phyloP scores from a whole-genome alignment of 2,329 filamentous ascomycete species.

The Phialophora verrucosa region DNA sequence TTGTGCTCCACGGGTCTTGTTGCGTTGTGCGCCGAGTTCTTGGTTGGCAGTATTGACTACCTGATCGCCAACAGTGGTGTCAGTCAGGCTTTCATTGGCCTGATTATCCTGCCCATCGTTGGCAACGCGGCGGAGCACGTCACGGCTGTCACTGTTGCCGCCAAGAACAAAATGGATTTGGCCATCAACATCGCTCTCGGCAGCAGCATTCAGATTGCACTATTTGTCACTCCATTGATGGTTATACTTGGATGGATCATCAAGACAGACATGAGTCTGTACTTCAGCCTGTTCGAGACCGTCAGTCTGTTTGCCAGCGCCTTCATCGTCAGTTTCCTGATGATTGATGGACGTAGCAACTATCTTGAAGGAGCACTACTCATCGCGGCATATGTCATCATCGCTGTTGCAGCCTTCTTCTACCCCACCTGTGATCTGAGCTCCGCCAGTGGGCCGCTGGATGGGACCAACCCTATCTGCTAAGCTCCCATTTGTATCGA shows the following conservation, averaged over 20 bases:
- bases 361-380: constrained; percentile 76
- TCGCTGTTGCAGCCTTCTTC: constrained; percentile 69
- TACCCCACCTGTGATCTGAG: constrained; percentile 58
- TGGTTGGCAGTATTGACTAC: constrained; percentile 70
- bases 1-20: constrained; percentile 69
- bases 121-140: constrained; percentile 77
- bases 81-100: constrained; percentile 71
- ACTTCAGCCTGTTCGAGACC: constrained; percentile 89
- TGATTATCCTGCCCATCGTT: constrained; percentile 74
- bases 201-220: constrained; percentile 72
- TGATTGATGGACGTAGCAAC: constrained; percentile 83
- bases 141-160: constrained; percentile 71
- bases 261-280: constrained; percentile 73
- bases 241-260: constrained; percentile 75
- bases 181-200: constrained; percentile 75
- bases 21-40: constrained; percentile 71
- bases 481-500: not conserved
- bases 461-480: constrained; percentile 23
- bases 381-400: constrained; percentile 71
- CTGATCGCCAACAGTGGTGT: constrained; percentile 63
- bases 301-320: constrained; percentile 83
- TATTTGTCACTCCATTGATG: constrained; percentile 72
- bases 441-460: constrained; percentile 35
- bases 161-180: constrained; percentile 78
- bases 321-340: constrained; percentile 86